A percentile compares a stretch with the other conserved stretches of the same genome.
Evolutionary conservation across 345 rosid genomes (phyloP).

Genomic region (Microthlaspi erraticum): DNA sequence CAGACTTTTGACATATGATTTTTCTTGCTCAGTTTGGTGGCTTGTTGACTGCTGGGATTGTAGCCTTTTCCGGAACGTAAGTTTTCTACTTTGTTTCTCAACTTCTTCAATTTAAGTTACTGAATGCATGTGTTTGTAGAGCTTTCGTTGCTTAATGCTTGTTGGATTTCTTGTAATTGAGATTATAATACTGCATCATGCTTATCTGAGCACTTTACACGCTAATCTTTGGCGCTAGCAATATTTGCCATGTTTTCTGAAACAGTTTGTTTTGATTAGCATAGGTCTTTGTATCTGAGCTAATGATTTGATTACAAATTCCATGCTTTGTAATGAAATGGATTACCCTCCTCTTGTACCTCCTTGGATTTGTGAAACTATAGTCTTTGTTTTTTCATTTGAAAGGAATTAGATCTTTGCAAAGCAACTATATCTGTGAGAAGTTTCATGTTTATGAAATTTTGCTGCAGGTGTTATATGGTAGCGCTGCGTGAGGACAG

Average conservation of each 20-base stretch:
- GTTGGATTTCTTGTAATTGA: constrained; percentile 11
- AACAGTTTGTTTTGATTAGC: too few species aligned
- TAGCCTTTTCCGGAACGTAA: constrained; percentile 90
- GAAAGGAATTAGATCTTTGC: background rate
- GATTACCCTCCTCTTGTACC: background rate
- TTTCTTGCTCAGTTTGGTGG: constrained; percentile 79
- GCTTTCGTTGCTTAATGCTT: background rate
- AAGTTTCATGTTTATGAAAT: constrained; percentile 12
- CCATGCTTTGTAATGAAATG: background rate
- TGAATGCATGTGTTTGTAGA: background rate
- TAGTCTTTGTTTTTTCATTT: background rate
- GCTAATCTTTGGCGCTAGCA: too few species aligned
- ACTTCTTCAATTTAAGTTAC: background rate
- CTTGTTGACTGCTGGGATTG: constrained; percentile 81
- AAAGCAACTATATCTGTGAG: constrained; percentile 7
- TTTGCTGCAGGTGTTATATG: constrained; percentile 69
- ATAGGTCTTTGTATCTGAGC: background rate
- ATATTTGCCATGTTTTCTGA: too few species aligned
- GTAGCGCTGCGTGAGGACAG: constrained; percentile 86
- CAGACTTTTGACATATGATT: background rate
- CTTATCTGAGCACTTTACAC: background rate
- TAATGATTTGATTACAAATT: constrained; percentile 11
- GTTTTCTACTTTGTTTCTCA: constrained; percentile 38
- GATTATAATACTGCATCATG: background rate
- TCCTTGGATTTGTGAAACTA: background rate